Evolutionary conservation across 768 basidiomycete species (phyloP).

Genomic region (Tricholoma flavovirens): DNA sequence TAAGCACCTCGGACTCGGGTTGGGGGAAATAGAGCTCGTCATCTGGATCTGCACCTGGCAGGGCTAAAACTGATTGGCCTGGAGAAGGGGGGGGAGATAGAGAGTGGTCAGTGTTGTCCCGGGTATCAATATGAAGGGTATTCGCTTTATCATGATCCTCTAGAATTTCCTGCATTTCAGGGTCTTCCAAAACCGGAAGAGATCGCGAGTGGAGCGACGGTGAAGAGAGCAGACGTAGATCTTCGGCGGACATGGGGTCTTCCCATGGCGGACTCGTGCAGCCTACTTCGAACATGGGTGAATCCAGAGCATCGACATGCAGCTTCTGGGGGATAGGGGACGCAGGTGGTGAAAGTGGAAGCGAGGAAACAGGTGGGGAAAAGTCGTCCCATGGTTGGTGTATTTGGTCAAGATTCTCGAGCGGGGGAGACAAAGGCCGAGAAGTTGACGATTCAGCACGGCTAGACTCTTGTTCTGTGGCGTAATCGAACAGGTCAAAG

Average conservation of each 20-base stretch:
- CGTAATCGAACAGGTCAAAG: background rate
- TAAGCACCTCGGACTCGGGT: background rate
- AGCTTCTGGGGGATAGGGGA: constrained; percentile 9
- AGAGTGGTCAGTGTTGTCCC: background rate
- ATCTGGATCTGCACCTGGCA: constrained; percentile 31
- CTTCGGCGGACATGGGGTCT: background rate
- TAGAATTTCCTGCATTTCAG: background rate
- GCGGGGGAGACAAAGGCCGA: constrained; percentile 9
- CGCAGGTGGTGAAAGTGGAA: constrained; percentile 14
- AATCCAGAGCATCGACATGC: background rate
- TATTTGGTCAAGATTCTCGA: constrained; percentile 10
- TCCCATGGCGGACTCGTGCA: background rate
- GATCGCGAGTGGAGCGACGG: background rate
- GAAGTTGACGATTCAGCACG: background rate
- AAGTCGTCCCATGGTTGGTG: constrained; percentile 11
- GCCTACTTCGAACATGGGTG: constrained; percentile 3
- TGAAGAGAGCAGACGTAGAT: background rate
- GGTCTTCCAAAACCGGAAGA: background rate
- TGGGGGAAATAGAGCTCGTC: constrained; percentile 21
- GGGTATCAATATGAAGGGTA: background rate
- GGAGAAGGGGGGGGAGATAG: constrained; percentile 18
- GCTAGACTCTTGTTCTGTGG: background rate
- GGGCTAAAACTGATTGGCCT: constrained; percentile 19
- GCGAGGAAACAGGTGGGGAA: constrained; percentile 11
- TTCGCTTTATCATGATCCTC: background rate